Evolutionary conservation across 306 rosid genomes (phyloP), one percentile per base, ranked within the genome.

Genomic region (Malus sylvestris): DNA sequence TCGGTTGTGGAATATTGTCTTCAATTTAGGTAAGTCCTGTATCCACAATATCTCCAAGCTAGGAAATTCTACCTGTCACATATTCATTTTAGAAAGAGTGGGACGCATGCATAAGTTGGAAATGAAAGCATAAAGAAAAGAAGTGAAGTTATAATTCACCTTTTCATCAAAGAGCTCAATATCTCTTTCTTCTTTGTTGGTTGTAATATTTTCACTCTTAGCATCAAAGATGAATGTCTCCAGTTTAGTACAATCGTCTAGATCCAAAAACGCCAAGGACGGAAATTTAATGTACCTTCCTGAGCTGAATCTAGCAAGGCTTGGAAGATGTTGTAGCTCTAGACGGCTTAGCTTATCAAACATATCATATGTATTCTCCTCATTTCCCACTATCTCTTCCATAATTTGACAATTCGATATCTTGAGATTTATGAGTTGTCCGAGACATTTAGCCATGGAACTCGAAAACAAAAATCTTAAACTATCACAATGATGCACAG

Each of bases 371-470:
- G 2, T 19, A 11, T 67, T 18, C n/a, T 23, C 16, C 14, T 76
- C 32, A 19, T 74, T 51, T 62, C 40, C 0, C 16, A 81, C 59
- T 33, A 86, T 69, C 32, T 19, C 62, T 35, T 15, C 30, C 86
- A 89, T 81, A 30, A 8, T 33, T 5, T 19, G 2, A 63, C 90
- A 89, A 8, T 8, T 23, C 3, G 65, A 42, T 40, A 89, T 33
- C 10, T 35, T 19, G 8, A 89, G 84, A 40, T 62, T 59, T 70
- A 76, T 70, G 40, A 88, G 86, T 20, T 68, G 80, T 22, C 3
- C 18, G 1, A 86, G 30, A 68, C 73, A 23, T 20, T 1, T 30
- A 2, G 83, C 87, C 80, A 80, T 66, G 3, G 78, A 58, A 45
- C 58, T 25, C 4, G 82, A 63, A 15, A 80, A 73, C 13, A 84